A percentile compares a stretch with the other conserved stretches of the same genome.
Evolutionary conservation across 208 protist genomes (phyloP).

Genomic region (Jaenimonas drosophilae): DNA sequence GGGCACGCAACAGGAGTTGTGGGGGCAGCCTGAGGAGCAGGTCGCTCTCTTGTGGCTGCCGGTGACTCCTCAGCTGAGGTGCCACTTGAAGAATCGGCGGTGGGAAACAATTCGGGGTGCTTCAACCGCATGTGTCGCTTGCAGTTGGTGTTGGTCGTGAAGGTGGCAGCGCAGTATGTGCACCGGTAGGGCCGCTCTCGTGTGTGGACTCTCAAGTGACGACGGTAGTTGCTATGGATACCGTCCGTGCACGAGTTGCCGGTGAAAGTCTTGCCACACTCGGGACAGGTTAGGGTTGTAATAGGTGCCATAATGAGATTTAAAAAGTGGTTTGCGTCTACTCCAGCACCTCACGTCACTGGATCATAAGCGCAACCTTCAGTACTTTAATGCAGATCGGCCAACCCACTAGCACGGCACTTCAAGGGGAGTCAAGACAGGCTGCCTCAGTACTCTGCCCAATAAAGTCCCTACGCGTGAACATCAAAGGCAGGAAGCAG

Average conservation of each 20-base stretch:
- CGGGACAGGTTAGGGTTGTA: conserved; percentile 25
- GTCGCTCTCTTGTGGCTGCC: not conserved
- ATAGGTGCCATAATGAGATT: conserved; percentile 1
- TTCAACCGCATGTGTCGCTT: conserved; percentile 28
- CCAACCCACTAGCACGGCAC: no score
- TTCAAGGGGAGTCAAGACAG: no score
- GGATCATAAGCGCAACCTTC: no score
- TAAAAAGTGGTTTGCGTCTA: no score
- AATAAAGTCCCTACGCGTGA: no score
- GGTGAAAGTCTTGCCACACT: conserved; percentile 42
- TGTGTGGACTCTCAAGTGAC: conserved; percentile 66
- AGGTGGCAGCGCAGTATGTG: conserved; percentile 35
- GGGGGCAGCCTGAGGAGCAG: no score
- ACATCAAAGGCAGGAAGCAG: no score
- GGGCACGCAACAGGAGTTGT: conserved; percentile 20
- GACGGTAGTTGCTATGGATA: conserved; percentile 62
- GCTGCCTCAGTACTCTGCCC: no score
- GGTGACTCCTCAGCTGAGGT: no score
- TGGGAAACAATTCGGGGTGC: conserved; percentile 21
- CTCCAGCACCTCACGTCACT: no score
- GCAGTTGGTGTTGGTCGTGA: conserved; percentile 55
- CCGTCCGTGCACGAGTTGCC: conserved; percentile 43
- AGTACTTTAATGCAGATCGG: no score
- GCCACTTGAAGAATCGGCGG: no score
- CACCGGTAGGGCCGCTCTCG: conserved; percentile 55